phyloP scores from a whole-genome alignment of 257 asterid species.

The Fraxinus cuspidata region DNA sequence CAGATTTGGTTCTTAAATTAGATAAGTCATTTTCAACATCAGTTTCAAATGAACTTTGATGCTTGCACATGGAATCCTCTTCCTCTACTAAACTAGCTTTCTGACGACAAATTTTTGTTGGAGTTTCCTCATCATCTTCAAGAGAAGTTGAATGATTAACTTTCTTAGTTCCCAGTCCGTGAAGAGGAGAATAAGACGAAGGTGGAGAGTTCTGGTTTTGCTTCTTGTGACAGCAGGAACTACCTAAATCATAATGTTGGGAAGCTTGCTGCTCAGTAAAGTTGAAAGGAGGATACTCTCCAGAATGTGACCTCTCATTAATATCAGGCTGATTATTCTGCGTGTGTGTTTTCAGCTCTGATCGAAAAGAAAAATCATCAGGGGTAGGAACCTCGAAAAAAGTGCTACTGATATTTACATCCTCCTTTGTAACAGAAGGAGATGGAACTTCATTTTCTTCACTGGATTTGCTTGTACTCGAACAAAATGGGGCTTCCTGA shows the following conservation, averaged over 20 bases:
- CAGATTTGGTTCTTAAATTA: slow-evolving; percentile 8
- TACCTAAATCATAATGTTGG: slow-evolving; percentile 30
- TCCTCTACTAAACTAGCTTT: slow-evolving; percentile 24
- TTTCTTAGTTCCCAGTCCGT: slow-evolving; percentile 19
- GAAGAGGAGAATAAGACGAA: slow-evolving; percentile 20
- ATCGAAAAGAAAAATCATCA: slow-evolving; percentile 13
- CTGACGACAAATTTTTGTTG: slow-evolving; percentile 21
- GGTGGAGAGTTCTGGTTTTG: slow-evolving; percentile 17
- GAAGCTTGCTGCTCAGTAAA: slow-evolving; percentile 19
- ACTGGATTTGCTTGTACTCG: slow-evolving; percentile 23
- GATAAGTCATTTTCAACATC: slow-evolving; percentile 15
- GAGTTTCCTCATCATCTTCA: slow-evolving; percentile 18
- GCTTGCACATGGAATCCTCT: slow-evolving; percentile 5
- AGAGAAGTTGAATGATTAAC: slow-evolving; percentile 18
- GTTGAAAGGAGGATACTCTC: slow-evolving; percentile 26
- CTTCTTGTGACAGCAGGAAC: slow-evolving; percentile 24
- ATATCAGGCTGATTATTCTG: slow-evolving; percentile 21
- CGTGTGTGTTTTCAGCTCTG: neutral
- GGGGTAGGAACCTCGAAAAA: slow-evolving; percentile 9
- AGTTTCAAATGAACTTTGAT: slow-evolving; percentile 22
- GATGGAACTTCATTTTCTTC: slow-evolving; percentile 32
- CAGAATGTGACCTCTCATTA: slow-evolving; percentile 16
- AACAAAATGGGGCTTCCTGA: slow-evolving; percentile 29
- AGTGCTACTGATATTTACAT: slow-evolving; percentile 19
- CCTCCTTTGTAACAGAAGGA: slow-evolving; percentile 23